Conservation (phyloP, 768 basidiomycete species). For the Lactarius indigo region DNA sequence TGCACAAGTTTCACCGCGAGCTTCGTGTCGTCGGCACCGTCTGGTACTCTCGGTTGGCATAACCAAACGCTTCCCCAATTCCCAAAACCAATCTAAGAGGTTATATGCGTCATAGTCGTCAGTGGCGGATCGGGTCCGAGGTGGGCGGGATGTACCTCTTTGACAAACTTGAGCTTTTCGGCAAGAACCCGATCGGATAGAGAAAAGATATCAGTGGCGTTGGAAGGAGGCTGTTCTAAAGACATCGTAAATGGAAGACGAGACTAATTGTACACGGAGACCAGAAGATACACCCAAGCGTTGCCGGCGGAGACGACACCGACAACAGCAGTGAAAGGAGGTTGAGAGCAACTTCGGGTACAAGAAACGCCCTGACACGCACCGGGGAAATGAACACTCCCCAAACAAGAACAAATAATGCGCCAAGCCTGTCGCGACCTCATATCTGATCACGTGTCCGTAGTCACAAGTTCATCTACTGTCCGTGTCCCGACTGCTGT, state of each 20-base stretch:
- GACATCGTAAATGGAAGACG: constrained; percentile 28
- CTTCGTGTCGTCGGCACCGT: constrained; percentile 43
- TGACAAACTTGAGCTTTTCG: constrained; percentile 67
- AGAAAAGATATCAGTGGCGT: constrained; percentile 62
- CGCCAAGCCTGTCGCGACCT: neutral
- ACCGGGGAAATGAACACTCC: constrained; percentile 19
- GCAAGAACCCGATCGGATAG: constrained; percentile 70
- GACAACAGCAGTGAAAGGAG: neutral
- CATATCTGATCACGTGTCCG: constrained; percentile 9
- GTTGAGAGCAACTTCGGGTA: constrained; percentile 1
- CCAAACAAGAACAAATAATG: constrained; percentile 23
- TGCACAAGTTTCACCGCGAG: constrained; percentile 95
- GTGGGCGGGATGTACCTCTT: constrained; percentile 51
- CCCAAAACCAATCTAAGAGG: constrained; percentile 73
- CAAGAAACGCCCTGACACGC: neutral
- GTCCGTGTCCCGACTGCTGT: neutral
- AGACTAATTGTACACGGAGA: constrained; percentile 19
- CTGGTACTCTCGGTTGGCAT: constrained; percentile 56
- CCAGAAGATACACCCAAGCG: neutral
- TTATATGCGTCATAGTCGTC: constrained; percentile 7
- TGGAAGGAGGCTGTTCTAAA: constrained; percentile 32
- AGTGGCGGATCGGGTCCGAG: constrained; percentile 5
- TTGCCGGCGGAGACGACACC: neutral
- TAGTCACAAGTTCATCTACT: neutral
- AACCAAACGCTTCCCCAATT: constrained; percentile 94